Conservation (phyloP, 192 early-diverging fungal species). For the Entomortierella lignicola region DNA sequence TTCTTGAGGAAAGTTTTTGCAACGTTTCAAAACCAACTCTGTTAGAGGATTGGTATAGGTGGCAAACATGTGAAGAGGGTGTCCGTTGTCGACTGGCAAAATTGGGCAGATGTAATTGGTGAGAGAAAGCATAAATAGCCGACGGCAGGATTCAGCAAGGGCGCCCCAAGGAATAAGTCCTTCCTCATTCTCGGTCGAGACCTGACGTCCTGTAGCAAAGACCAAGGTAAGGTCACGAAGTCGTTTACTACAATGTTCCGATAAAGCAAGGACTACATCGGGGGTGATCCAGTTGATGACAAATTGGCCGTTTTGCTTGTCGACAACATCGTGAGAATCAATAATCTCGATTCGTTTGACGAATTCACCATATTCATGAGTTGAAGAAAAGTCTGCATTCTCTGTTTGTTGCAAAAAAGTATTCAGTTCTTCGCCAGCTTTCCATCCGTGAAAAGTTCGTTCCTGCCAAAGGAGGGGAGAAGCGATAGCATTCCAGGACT, state of each 20-base stretch:
- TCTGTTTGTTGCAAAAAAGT: conserved; percentile 44
- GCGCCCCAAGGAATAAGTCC: conserved; percentile 50
- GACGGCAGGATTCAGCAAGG: conserved; percentile 50
- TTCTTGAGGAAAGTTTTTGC: conserved; percentile 46
- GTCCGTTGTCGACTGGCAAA: conserved; percentile 30
- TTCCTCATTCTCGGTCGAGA: conserved; percentile 44
- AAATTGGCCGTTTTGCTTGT: conserved; percentile 53
- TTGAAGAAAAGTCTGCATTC: conserved; percentile 53
- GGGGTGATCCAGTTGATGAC: conserved; percentile 55
- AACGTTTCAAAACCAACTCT: conserved; percentile 50
- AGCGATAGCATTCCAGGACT: conserved; percentile 47
- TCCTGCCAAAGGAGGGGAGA: conserved; percentile 53
- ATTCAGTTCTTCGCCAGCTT: conserved; percentile 49
- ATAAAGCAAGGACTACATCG: conserved; percentile 48
- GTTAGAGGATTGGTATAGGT: conserved; percentile 43
- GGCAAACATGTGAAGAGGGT: conserved; percentile 52
- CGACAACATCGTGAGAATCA: conserved; percentile 51
- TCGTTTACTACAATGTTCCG: conserved; percentile 48
- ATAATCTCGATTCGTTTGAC: conserved; percentile 54
- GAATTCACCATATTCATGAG: conserved; percentile 53
- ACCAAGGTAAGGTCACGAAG: conserved; percentile 44
- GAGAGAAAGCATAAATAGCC: conserved; percentile 39
- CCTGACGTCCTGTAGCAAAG: conserved; percentile 49
- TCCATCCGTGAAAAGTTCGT: conserved; percentile 52
- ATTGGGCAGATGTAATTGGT: conserved; percentile 49